Evolutionary conservation across 176 grass and related monocot species (phyloP).

Genomic region (Eragrostis nindensis): DNA sequence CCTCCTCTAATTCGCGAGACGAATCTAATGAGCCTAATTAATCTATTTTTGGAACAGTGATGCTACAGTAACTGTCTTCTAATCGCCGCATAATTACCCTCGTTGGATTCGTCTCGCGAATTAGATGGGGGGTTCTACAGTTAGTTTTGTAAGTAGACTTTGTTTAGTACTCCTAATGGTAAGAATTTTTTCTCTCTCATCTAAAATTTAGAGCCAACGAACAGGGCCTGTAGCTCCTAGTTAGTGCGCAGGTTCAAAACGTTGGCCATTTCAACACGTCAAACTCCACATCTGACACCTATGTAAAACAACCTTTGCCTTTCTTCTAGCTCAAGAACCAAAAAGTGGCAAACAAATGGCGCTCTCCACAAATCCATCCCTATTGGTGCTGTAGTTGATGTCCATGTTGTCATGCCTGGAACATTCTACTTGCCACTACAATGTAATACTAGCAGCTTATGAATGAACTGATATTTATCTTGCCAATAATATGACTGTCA

Average conservation of each 20-base stretch:
- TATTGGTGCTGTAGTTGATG: constrained; percentile 1
- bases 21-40: no score
- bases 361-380: constrained; percentile 12
- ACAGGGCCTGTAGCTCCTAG: no score
- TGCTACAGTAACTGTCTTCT: no score
- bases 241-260: constrained; percentile 7
- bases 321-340: background rate
- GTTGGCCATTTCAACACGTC: background rate
- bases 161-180: no score
- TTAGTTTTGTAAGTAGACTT: no score
- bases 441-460: constrained; percentile 7
- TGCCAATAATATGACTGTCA: background rate
- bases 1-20: no score
- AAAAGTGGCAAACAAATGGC: constrained; percentile 24
- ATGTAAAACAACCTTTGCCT: background rate
- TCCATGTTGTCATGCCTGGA: constrained; percentile 5
- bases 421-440: constrained; percentile 22
- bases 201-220: no score
- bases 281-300: constrained; percentile 26
- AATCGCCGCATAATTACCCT: no score
- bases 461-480: constrained; percentile 29
- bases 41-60: no score
- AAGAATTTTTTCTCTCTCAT: no score
- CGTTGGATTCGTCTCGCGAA: no score
- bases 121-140: no score